These are phyloP conservation scores for Phalaenopsis equestris DNA, from an alignment of 106 monocot genomes.

Conservation along the genomic window DNA sequence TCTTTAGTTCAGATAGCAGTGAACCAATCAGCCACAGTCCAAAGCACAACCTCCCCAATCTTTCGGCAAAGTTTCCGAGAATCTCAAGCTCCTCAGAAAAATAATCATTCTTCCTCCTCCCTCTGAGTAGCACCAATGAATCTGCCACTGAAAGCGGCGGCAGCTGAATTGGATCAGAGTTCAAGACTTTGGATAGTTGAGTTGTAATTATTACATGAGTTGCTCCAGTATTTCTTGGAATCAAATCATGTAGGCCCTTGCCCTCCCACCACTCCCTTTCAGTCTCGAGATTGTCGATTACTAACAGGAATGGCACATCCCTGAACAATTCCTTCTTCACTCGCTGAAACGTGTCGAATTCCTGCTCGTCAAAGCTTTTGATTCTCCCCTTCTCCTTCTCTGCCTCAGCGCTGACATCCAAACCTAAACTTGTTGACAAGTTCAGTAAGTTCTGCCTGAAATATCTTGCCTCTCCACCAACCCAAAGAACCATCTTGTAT, in stretches of 20 bases:
- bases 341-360: conserved; percentile 76
- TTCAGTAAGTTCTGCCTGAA: conserved; percentile 81
- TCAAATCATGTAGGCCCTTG: conserved; percentile 82
- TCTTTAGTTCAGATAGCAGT: conserved; percentile 46
- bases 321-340: conserved; percentile 85
- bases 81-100: conserved; percentile 37
- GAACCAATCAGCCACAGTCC: conserved; percentile 57
- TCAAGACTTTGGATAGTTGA: conserved; percentile 60
- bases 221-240: conserved; percentile 83
- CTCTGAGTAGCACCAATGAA: conserved; percentile 48
- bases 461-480: conserved; percentile 77
- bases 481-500: conserved; percentile 88
- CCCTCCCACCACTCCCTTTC: conserved; percentile 98
- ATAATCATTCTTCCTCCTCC: conserved; percentile 61
- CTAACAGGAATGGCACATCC: conserved; percentile 72
- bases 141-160: conserved; percentile 48
- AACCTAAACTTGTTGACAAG: conserved; percentile 47
- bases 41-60: conserved; percentile 50
- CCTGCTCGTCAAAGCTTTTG: conserved; percentile 79
- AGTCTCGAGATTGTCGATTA: conserved; percentile 83
- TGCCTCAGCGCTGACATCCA: conserved; percentile 79
- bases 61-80: conserved; percentile 41
- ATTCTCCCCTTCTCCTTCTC: conserved; percentile 80
- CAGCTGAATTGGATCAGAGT: conserved; percentile 61
- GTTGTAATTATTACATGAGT: conserved; percentile 80